Evolutionary conservation across 2,329 filamentous ascomycete species (phyloP), one percentile per base, ranked within the genome.

Genomic region (Aspergillus novofumigatus): DNA sequence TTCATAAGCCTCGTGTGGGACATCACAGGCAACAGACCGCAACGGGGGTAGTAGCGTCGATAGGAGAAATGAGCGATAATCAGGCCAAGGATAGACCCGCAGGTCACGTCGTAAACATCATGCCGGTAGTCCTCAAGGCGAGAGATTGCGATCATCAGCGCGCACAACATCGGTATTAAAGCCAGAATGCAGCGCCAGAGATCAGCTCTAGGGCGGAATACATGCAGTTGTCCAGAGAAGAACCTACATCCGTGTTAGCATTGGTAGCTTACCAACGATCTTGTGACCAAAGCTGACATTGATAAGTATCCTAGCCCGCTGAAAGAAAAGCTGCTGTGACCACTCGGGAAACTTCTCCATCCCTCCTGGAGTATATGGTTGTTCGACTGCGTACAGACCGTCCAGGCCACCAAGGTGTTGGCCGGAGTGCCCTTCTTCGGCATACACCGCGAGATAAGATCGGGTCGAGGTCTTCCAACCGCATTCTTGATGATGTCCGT

Each of bases 401-500:
- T 72, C 62, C 75, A 76, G 11, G 72, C 68, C 28, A 87, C 80
- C 50, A 87, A 74, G 32, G 75, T 66, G 61, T 86, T 77, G 52
- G 75, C 75, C 0, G 85, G 80, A 0, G 85, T 86, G 7, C 80
- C 83, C 14, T 79, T 72, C 55, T 72, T 76, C 0, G 94, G 92
- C 62, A 89, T 87, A 76, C 94, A 99, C 41, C 94, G 86, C n/a
- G 88, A 86, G 45, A 97, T 84, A 38, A 97, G 78, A 74, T 97
- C 93, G 3, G 93, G 93, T 6, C 93, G 85, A 29, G 92, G 91
- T 10, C 91, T 79, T 8, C 91, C 91, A 26, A 93, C 89, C 9
- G 89, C 83, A 70, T 96, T 96, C 76, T 99, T 99, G 69, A 97
- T 82, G 28, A 93, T 78, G 71, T 97, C 92, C 48, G 94, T 97